Evolutionary conservation across 2,329 filamentous ascomycete species (phyloP).

Genomic region (Claviceps lovelessii): DNA sequence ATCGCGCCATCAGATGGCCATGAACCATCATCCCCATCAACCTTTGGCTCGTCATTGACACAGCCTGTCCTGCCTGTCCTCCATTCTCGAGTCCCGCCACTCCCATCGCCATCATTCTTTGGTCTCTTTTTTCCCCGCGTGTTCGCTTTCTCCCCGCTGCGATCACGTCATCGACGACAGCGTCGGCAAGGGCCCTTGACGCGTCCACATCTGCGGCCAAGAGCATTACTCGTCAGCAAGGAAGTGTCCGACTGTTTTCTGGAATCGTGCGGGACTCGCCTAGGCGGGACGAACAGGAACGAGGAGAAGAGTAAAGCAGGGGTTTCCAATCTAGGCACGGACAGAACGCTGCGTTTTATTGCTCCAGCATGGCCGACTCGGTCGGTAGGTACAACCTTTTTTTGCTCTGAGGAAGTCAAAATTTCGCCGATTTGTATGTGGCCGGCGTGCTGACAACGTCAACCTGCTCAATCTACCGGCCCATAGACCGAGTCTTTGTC

Average conservation of each 20-base stretch:
- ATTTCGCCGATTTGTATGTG: neutral
- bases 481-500: conserved; percentile 86
- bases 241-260: neutral
- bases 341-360: neutral
- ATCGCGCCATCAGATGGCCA: neutral
- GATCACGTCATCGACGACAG: neutral
- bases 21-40: neutral
- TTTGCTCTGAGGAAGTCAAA: neutral
- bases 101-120: neutral
- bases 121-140: neutral
- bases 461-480: neutral
- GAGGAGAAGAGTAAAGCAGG: neutral
- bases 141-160: neutral
- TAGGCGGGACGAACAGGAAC: neutral
- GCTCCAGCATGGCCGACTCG: conserved; percentile 22
- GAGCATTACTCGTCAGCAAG: neutral
- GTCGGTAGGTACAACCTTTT: conserved; percentile 17
- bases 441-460: conserved; percentile 2
- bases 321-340: neutral
- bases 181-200: neutral
- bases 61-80: neutral
- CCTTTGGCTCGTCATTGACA: neutral
- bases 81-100: neutral
- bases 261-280: neutral
- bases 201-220: neutral